A percentile compares a stretch with the other conserved stretches of the same genome.
phyloP scores from a whole-genome alignment of 305 asterid species.

The Rubia tinctorum region DNA sequence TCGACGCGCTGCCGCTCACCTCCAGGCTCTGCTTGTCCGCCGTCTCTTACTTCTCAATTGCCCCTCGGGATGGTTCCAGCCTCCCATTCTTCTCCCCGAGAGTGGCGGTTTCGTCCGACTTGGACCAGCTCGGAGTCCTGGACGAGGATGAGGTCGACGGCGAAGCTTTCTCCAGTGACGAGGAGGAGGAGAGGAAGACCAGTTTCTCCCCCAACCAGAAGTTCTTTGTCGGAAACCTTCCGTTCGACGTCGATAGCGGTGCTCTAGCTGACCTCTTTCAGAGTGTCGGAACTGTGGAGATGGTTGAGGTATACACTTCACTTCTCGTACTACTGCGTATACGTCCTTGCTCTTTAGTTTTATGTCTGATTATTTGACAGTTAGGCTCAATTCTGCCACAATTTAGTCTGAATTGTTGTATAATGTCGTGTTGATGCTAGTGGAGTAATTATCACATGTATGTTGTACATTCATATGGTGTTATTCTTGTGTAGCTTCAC shows the following conservation, averaged over 20 bases:
- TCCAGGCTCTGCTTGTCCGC: conserved; percentile 39
- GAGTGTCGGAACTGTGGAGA: conserved; percentile 71
- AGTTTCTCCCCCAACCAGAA: conserved; percentile 56
- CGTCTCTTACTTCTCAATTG: conserved; percentile 18
- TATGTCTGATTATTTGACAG: neutral
- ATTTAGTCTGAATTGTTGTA: neutral
- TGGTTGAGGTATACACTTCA: conserved; percentile 69
- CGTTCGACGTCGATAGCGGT: conserved; percentile 67
- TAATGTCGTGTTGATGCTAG: neutral
- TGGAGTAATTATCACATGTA: neutral
- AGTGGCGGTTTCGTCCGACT: conserved; percentile 60
- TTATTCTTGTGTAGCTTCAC: neutral
- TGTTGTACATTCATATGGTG: neutral
- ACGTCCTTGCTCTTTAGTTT: neutral
- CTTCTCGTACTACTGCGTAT: no score
- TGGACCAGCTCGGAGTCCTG: conserved; percentile 39
- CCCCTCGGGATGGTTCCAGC: conserved; percentile 14
- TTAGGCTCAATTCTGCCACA: neutral
- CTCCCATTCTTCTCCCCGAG: conserved; percentile 28
- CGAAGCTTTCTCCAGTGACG: conserved; percentile 8
- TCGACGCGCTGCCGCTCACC: conserved; percentile 26
- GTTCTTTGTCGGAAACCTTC: conserved; percentile 80
- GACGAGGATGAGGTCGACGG: conserved; percentile 34
- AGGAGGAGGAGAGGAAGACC: conserved; percentile 25
- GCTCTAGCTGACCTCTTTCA: conserved; percentile 69